Evolutionary conservation across 306 rosid species (phyloP), one percentile per base, ranked within the genome.

Genomic region (Alnus glutinosa): DNA sequence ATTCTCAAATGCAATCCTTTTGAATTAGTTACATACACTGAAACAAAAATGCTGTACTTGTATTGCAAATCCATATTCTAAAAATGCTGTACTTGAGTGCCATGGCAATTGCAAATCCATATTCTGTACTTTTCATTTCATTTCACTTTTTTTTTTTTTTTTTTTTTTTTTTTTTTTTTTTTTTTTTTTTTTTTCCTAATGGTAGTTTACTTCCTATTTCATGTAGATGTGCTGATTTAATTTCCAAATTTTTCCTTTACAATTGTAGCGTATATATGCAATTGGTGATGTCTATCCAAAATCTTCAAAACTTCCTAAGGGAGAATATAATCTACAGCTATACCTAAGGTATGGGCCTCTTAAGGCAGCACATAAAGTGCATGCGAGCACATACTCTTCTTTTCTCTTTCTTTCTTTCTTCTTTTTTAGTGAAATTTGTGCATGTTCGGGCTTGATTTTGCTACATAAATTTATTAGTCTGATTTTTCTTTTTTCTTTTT

Each of bases 241-340:
- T 64, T 47, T 80, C 76, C 74, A 48, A 18, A 71, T 52, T 55
- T 81, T 52, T 63, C 72, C 71, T 54, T 83, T 80, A 55, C 71
- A 71, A 74, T 74, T 76, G 44, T 73, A 95, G 98, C 97, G 97
- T 46, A 42, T 93, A 79, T 87, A 86, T 88, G 87, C 98, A 55
- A 85, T 84, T 82, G 98, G 98, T 36, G 98, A 95, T 81, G 95
- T 77, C 82, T 95, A 95, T 86, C 98, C 98, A 63, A 71, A 77
- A 16, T 79, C 78, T 75, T 59, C 97, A 51, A 95, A 85, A 74
- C 98, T 92, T 83, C 97, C 98, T 48, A 91, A 93, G 83, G 98
- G 98, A 77, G 98, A 92, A 78, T 95, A 91, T 89, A 90, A 47
- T 87, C 79, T 95, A 83, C 97, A 73, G 79, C 85, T 95, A 50